Evolutionary conservation across 129 eudicot genomes (phyloP), one percentile per base, ranked within the genome.

Genomic region (Helichrysum umbraculigerum): DNA sequence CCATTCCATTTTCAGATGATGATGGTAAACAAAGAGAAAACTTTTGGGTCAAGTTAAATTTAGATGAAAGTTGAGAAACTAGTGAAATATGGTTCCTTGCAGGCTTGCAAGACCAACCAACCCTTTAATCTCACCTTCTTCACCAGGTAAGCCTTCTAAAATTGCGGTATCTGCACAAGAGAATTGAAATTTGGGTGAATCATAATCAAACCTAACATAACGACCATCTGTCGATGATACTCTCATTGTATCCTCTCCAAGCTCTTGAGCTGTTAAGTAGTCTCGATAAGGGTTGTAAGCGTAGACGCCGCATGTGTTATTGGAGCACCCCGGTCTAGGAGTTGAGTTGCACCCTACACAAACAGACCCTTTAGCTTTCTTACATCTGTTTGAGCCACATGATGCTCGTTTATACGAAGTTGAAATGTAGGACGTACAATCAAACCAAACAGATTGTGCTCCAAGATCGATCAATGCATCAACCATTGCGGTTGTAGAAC

Each of bases 21-120:
- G 80, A 68, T 0, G 92, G 88, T 14, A 87, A 21, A 71, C 89
- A 87, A 39, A 85, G 81, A 39, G 90, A 81, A 70, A 89, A 87
- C 6, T 76, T 87, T 19, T 64, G 73, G 33, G 79, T 76, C 21
- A 83, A n/a, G 20, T 70, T 78, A 51, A 89, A 85, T 4, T 41
- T 25, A 5, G 81, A 51, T 19, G 83, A 57, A 1, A 87, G 29
- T 42, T 81, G 83, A 59, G 83, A 72, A 33, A 35, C 78, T 10
- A 85, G 72, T 3, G 90, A 66, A 29, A 71, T 54, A 2, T 41
- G 62, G 4, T 79, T 67, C 58, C 88, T 79, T 16, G 86, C 85
- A 7, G 83, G 77, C 88, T 79, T 16, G 86, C 85, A 7, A 85
- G 77, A 34, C 83, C 86, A 16, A 62, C 68, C 65, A 87, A 37